A percentile compares a stretch with the other conserved stretches of the same genome.
These are phyloP conservation scores for Neospora caninum DNA, from an alignment of 169 alveolate species.

Conservation along the genomic window DNA sequence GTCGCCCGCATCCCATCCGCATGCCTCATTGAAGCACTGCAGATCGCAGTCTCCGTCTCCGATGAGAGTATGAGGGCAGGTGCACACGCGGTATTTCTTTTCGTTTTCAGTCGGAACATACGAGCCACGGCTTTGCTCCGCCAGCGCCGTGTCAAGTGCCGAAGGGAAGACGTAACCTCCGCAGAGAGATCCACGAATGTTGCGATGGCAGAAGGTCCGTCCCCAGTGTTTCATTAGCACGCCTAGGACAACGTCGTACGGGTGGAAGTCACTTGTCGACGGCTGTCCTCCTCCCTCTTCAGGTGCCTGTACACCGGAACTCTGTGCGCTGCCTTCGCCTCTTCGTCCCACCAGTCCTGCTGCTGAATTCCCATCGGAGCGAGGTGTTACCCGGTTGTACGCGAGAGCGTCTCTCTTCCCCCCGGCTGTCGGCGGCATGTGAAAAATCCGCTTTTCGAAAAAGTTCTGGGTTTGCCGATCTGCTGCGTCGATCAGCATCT, in stretches of 20 bases:
- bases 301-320: neutral
- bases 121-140: conserved; percentile 8
- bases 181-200: conserved; percentile 45
- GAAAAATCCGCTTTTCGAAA: neutral
- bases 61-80: conserved; percentile 69
- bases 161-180: conserved; percentile 58
- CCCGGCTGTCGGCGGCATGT: neutral
- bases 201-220: conserved; percentile 55
- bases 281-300: neutral
- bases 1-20: conserved; percentile 77
- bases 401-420: neutral
- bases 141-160: conserved; percentile 3
- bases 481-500: conserved; percentile 46
- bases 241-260: conserved; percentile 53
- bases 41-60: conserved; percentile 79
- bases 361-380: no score
- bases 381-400: neutral
- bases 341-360: neutral
- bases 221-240: conserved; percentile 52
- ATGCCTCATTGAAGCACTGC: conserved; percentile 72
- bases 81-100: neutral
- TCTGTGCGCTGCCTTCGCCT: neutral
- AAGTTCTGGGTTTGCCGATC: neutral
- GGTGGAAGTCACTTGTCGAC: conserved; percentile 14
- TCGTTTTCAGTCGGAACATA: conserved; percentile 1